A percentile compares a stretch with the other conserved stretches of the same genome.
Evolutionary conservation across 768 basidiomycete species (phyloP).

Genomic region (Suillus alpinus): DNA sequence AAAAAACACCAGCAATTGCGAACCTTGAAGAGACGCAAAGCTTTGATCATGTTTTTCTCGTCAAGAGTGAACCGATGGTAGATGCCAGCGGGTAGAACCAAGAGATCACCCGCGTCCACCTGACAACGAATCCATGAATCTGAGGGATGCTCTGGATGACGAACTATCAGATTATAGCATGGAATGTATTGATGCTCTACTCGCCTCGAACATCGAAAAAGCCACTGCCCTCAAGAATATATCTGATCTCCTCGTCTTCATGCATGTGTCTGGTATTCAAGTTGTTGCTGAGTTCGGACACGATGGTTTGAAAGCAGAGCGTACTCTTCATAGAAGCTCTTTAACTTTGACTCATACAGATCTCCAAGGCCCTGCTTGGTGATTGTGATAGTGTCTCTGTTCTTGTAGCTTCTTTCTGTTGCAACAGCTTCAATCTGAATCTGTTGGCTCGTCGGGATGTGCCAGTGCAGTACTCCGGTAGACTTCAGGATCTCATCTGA

Average conservation of each 20-base stretch:
- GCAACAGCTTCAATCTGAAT: conserved; percentile 62
- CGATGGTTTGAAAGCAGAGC: conserved; percentile 15
- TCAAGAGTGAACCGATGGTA: conserved; percentile 96
- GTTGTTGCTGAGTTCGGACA: not conserved
- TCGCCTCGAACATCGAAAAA: conserved; percentile 90
- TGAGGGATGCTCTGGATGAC: conserved; percentile 50
- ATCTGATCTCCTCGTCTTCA: conserved; percentile 95
- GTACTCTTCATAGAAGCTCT: conserved; percentile 81
- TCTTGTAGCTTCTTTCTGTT: conserved; percentile 72
- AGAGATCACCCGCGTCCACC: conserved; percentile 73
- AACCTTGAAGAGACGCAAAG: conserved; percentile 84
- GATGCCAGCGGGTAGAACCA: conserved; percentile 87
- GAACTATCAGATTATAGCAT: not conserved
- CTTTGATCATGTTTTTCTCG: conserved; percentile 65
- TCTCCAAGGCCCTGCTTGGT: conserved; percentile 80
- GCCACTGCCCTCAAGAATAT: conserved; percentile 78
- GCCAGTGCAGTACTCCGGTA: conserved; percentile 68
- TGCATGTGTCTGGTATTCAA: conserved; percentile 71
- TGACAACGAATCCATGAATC: conserved; percentile 83
- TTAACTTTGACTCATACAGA: conserved; percentile 77
- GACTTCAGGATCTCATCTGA: conserved; percentile 43
- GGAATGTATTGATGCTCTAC: conserved; percentile 16
- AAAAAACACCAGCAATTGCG: conserved; percentile 6
- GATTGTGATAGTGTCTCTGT: conserved; percentile 76
- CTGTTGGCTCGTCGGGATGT: conserved; percentile 53